Base-by-base conservation (phyloP, 2,329 filamentous ascomycete species). In the Neopestalotiopsis sp. region DNA sequence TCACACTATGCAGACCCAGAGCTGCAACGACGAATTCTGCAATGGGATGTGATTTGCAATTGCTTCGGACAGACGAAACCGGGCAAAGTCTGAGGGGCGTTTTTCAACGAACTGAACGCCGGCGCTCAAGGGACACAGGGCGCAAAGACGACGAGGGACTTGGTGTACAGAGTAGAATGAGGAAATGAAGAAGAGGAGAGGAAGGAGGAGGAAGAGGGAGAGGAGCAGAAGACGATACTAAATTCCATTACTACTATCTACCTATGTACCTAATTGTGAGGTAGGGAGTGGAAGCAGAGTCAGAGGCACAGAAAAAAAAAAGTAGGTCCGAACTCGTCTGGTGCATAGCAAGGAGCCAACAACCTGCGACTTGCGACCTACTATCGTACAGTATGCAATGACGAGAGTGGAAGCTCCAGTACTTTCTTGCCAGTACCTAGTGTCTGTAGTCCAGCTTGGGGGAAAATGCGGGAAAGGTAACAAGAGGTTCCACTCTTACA, bases 271-370 rank as follows among this genome's bases (percentile, higher is more conserved):
- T n/a, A 53, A 20, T 14, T 53, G n/a, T 20, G 61, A 64, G 61
- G 61, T 28, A 53, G 20, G 61, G 9, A 64, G 40, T 14, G 14
- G 28, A 53, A n/a, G 17, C 40, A 14, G 40, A 32, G n/a, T 28
- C 34, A 20, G 17, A 53, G 34, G 61, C n/a, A 53, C 34, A 64
- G 61, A 49, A n/a, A 38, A 64, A 49, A 40, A 53, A 65, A 65
- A 65, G 62, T 65, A 45, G 59, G 59, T 40, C 30, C 59, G 59
- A 62, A 40, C 24, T 28, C 24, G 24, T 6, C 10, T 56, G 30
- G 24, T 40, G 32, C 34, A 20, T 30, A 24, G 59, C n/a, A 30
- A 62, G 24, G 24, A 28, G 24, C 13, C 30, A 62, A 40, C 24
- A 28, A 28, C 24, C 24, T 28, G 24, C 24, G 24, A 28, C 24